A percentile compares a stretch with the other conserved stretches of the same genome.
phyloP scores from a whole-genome alignment of 108 stramenopile genomes.

The Hondaea fermentalgiana region DNA sequence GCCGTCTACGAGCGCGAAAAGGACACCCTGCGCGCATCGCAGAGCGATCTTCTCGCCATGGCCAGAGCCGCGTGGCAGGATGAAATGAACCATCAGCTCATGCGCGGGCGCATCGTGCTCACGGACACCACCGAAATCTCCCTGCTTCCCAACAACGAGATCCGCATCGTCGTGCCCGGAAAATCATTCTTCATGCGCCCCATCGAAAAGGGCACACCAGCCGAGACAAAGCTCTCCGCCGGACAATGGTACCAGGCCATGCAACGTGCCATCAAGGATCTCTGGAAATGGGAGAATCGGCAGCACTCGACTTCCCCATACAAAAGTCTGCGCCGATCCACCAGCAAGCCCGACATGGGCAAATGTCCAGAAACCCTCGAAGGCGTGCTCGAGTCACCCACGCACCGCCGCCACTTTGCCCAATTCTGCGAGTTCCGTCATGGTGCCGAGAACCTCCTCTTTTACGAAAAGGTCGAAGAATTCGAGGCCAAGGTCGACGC shows the following conservation, averaged over 20 bases:
- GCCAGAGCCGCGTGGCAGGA: neutral
- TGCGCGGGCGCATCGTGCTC: neutral
- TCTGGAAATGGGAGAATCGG: neutral
- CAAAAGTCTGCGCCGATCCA: neutral
- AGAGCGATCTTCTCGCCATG: neutral
- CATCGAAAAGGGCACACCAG: neutral
- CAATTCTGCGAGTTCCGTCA: neutral
- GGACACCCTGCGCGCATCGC: neutral
- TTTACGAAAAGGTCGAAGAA: constrained; percentile 13
- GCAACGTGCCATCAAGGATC: neutral
- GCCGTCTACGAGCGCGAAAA: neutral
- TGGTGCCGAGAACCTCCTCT: neutral
- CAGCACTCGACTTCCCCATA: neutral
- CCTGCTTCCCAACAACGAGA: neutral
- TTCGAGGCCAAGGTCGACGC: neutral
- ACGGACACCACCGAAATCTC: constrained; percentile 11
- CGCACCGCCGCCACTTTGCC: neutral
- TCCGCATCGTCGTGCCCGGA: neutral
- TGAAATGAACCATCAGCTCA: neutral
- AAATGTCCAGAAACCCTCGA: neutral
- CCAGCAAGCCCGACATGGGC: neutral
- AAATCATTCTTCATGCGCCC: neutral
- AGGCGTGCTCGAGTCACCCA: neutral
- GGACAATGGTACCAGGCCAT: neutral
- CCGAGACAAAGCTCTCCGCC: neutral